These are phyloP conservation scores for Candida sanyaensis DNA, from an alignment of 1,139 yeast species.

Conservation along the genomic window DNA sequence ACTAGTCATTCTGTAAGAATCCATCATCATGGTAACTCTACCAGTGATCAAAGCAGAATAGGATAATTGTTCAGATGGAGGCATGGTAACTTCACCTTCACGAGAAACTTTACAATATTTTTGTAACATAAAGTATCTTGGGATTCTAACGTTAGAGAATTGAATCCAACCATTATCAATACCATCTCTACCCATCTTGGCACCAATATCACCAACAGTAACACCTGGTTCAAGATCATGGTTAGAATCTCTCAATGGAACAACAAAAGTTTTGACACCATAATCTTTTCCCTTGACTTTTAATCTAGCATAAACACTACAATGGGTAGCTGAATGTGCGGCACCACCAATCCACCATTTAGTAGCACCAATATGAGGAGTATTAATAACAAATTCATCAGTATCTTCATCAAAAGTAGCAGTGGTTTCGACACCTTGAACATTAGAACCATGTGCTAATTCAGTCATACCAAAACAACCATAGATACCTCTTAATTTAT, in stretches of 20 bases:
- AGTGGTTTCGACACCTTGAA: constrained; percentile 85
- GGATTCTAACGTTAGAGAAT: constrained; percentile 76
- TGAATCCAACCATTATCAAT: constrained; percentile 95
- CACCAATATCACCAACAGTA: constrained; percentile 84
- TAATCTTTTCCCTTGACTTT: constrained; percentile 79
- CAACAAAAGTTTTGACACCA: constrained; percentile 88
- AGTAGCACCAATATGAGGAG: constrained; percentile 88
- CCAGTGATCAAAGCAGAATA: constrained; percentile 86
- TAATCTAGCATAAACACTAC: constrained; percentile 76
- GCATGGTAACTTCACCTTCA: constrained; percentile 65
- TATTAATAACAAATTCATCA: constrained; percentile 72
- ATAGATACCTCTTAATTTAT: constrained; percentile 61
- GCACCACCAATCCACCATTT: constrained; percentile 99
- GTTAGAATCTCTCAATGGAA: constrained; percentile 73
- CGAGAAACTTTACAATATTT: constrained; percentile 71
- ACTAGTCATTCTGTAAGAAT: constrained; percentile 76
- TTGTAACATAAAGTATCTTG: constrained; percentile 78
- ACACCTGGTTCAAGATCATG: constrained; percentile 76
- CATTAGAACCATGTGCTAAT: constrained; percentile 89
- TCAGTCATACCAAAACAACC: constrained; percentile 96
- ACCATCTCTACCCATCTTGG: constrained; percentile 88
- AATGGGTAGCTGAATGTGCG: constrained; percentile 86
- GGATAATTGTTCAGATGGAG: constrained; percentile 83
- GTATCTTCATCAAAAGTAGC: constrained; percentile 69
- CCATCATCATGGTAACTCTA: constrained; percentile 83